Conservation (phyloP, 495 filamentous ascomycete genomes). For the Hamigera avellanea region DNA sequence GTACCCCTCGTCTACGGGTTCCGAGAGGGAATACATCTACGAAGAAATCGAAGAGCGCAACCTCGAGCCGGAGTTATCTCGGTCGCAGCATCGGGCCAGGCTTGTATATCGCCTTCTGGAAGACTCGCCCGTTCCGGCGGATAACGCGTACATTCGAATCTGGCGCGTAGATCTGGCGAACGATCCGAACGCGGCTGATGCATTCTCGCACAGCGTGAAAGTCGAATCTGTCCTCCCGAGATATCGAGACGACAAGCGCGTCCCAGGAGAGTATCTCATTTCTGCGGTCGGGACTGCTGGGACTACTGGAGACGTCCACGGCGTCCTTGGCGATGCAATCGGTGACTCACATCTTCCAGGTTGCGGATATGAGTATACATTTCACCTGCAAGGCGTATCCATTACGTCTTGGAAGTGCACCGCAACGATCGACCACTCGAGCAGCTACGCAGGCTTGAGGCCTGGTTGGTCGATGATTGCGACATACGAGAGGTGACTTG, state of each 20-base stretch:
- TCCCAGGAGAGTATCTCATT: too few species aligned
- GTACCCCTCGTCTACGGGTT: constrained; percentile 11
- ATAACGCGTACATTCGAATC: constrained; percentile 5
- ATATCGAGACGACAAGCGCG: too few species aligned
- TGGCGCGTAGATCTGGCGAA: constrained; percentile 1
- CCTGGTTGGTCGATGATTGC: too few species aligned
- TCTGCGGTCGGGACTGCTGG: too few species aligned
- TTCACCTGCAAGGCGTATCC: constrained; percentile 22
- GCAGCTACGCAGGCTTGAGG: too few species aligned
- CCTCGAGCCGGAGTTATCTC: neutral
- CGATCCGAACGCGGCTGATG: constrained; percentile 1
- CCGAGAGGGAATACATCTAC: constrained; percentile 23
- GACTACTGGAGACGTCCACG: too few species aligned
- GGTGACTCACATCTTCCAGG: too few species aligned
- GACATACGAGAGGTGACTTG: too few species aligned
- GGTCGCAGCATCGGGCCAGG: neutral
- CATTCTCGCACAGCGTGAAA: neutral
- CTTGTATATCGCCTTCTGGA: constrained; percentile 8
- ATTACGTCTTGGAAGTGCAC: constrained; percentile 18
- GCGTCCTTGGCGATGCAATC: too few species aligned
- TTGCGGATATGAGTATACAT: constrained; percentile 11
- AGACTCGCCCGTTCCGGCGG: neutral
- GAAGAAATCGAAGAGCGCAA: constrained; percentile 6
- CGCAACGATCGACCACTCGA: too few species aligned
- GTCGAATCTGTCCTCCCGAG: too few species aligned